Evolutionary conservation across 2,329 filamentous ascomycete species (phyloP), one percentile per base, ranked within the genome.

Genomic region (Clonostachys sp.): DNA sequence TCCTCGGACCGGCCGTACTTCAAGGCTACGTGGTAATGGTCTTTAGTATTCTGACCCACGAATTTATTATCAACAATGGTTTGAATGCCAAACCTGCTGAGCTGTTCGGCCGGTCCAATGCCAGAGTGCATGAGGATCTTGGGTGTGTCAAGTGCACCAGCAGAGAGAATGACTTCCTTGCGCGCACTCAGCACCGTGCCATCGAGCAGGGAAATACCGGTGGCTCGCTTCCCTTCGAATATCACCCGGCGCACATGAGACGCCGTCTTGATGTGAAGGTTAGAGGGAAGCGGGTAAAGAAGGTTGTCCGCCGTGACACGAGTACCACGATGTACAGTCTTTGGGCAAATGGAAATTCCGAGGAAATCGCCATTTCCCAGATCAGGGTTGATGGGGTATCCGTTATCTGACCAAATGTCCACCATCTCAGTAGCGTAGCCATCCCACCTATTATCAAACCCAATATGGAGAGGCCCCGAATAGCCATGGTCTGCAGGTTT

Each of bases 211-310:
- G 64, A 47, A 74, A 61, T 13, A 14, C 24, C 16, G 41, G 13
- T 24, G 6, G 41, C 24, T 24, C 14, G 79, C 46, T 71, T 78
- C 9, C 45, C 45, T 54, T 80, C 80, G 44, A 95, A 78, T 57
- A 92, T 87, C 61, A 96, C 70, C 65, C 84, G 88, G 63, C 81
- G 87, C 50, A 95, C 91, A 84, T 89, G 94, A 20, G 90, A 87
- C 61, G 94, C 86, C 61, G 90, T 95, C 50, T 95, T 75, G 50
- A 96, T 77, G 35, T 88, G 94, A 63, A 96, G 68, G 71, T 96
- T 96, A 12, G 34, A 38, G 0, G 76, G 75, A 1, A 56, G 41
- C 4, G 61, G 55, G 2, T 53, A 50, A 12, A 84, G 52, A 42
- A 81, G 62, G 50, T 80, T 78, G 2, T 65, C 64, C 0, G 80